Conservation (phyloP, 2,329 filamentous ascomycete genomes). For the Arachnopeziza araneosa region DNA sequence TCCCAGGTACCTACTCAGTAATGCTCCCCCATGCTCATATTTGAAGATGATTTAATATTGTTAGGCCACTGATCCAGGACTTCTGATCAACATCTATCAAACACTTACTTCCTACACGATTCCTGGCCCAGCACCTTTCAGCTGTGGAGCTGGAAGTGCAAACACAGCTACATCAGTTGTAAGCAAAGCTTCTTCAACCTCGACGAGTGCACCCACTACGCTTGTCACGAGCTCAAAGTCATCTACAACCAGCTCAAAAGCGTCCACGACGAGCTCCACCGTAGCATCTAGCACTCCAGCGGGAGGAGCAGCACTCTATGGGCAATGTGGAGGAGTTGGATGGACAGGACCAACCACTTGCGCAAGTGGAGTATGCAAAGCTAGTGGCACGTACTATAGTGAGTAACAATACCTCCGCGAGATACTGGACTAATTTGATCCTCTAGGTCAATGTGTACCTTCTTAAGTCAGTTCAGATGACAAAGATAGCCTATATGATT, state of each 20-base stretch:
- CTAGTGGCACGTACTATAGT: slow-evolving; percentile 18
- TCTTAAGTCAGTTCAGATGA: background rate
- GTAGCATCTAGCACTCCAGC: background rate
- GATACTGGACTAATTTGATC: background rate
- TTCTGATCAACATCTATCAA: slow-evolving; percentile 42
- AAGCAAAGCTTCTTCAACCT: background rate
- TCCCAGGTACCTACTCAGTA: slow-evolving; percentile 23
- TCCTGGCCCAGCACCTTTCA: slow-evolving; percentile 19
- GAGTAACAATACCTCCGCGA: background rate
- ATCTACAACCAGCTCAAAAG: background rate
- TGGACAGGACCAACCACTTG: slow-evolving; percentile 18
- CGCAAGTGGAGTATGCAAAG: slow-evolving; percentile 14
- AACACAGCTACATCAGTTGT: background rate
- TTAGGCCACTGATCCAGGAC: slow-evolving; percentile 39
- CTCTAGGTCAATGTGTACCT: background rate
- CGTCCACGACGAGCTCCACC: background rate
- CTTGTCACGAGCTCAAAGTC: background rate
- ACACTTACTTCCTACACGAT: slow-evolving; percentile 34
- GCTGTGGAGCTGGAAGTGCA: background rate
- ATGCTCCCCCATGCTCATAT: background rate
- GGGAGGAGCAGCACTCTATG: slow-evolving; percentile 11
- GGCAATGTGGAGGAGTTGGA: slow-evolving; percentile 18
- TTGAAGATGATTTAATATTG: background rate
- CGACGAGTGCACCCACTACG: background rate
- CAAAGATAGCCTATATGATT: background rate